phyloP scores from a whole-genome alignment of 2,329 filamentous ascomycete genomes.

The Dactylellina leptospora region DNA sequence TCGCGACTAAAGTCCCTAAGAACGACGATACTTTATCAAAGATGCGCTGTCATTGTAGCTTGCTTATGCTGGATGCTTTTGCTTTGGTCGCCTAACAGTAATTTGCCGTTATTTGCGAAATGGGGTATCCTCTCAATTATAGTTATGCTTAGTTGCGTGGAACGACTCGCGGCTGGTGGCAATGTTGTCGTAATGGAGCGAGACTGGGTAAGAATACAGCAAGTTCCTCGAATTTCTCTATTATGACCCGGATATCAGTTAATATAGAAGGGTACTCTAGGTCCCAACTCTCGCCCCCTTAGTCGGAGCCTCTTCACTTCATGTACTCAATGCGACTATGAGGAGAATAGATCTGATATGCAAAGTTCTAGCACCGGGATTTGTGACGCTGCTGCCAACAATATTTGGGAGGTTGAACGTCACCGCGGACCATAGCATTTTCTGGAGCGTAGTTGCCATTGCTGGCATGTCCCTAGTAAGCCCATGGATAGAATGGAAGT shows the following conservation, averaged over 20 bases:
- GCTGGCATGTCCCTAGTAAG: conserved; percentile 62
- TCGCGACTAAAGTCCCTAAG: conserved; percentile 61
- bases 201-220: conserved; percentile 61
- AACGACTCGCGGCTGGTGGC: conserved; percentile 61
- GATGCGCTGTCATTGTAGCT: conserved; percentile 61
- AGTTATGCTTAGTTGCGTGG: conserved; percentile 61
- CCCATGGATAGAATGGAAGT: conserved; percentile 61
- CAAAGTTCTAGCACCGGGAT: conserved; percentile 67
- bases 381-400: conserved; percentile 64
- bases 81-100: conserved; percentile 47
- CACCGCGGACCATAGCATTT: conserved; percentile 18
- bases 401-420: conserved; percentile 58
- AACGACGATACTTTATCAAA: conserved; percentile 62
- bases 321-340: conserved; percentile 66
- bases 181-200: conserved; percentile 64
- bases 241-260: not conserved
- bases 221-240: not conserved
- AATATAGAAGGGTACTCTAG: no score
- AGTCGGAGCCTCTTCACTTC: conserved; percentile 42
- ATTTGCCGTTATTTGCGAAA: conserved; percentile 5
- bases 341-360: conserved; percentile 68
- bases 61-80: conserved; percentile 62
- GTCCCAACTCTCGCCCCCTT: conserved; percentile 59
- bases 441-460: conserved; percentile 61
- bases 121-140: conserved; percentile 59